Percentiles rank a stretch among this genome's conserved stretches.
Evolutionary conservation across 352 stramenopile species (phyloP).

Genomic region (Thraustochytrium sp.): DNA sequence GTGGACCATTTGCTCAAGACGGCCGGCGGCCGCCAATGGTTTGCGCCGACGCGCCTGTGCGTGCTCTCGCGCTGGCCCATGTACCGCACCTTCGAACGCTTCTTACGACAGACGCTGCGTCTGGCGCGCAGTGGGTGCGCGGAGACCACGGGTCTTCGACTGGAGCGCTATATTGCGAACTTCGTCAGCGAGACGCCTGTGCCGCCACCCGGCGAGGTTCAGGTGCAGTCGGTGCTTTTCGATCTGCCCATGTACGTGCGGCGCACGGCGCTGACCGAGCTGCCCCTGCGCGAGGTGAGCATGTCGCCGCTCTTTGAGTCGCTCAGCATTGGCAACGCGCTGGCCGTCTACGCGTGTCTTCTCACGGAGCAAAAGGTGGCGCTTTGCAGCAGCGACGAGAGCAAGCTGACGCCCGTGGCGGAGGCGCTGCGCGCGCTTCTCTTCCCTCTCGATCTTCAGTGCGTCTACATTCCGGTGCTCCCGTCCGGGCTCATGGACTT

Average conservation of each 20-base stretch:
- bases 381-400: conserved; percentile 78
- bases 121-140: conserved; percentile 56
- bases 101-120: conserved; percentile 83
- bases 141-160: conserved; percentile 80
- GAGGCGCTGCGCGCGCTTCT: conserved; percentile 82
- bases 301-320: conserved; percentile 84
- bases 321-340: conserved; percentile 80
- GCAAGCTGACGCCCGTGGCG: conserved; percentile 76
- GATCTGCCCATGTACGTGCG: conserved; percentile 75
- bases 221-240: conserved; percentile 77
- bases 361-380: conserved; percentile 77
- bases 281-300: conserved; percentile 85
- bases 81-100: conserved; percentile 85
- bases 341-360: conserved; percentile 79
- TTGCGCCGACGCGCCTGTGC: conserved; percentile 83
- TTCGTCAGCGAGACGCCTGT: conserved; percentile 91
- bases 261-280: conserved; percentile 76
- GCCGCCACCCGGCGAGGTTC: conserved; percentile 75
- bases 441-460: conserved; percentile 88
- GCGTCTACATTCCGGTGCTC: conserved; percentile 85
- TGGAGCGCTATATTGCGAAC: conserved; percentile 94
- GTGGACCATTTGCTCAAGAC: neutral
- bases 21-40: conserved; percentile 49
- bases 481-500: conserved; percentile 82
- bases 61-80: conserved; percentile 91